These are phyloP conservation scores for Neofusicoccum laricinum DNA, from an alignment of 2,329 filamentous ascomycete genomes.

Conservation along the genomic window DNA sequence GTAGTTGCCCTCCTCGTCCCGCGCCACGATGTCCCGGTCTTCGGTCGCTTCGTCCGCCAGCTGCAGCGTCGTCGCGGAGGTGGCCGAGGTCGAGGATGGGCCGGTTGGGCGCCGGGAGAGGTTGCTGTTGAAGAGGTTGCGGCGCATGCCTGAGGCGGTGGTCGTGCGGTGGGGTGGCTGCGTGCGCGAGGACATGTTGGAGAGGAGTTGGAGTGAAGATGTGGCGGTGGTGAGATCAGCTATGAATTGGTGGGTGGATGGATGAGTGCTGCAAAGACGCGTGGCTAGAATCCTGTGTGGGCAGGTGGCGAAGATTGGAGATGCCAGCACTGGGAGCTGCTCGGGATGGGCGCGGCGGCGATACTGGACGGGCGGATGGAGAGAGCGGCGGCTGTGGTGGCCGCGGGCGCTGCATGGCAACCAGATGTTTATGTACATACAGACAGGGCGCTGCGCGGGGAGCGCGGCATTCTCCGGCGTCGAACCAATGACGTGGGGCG, in stretches of 20 bases:
- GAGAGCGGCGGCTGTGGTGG: slow-evolving; percentile 46
- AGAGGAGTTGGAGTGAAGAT: not conserved
- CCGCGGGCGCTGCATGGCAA: slow-evolving; percentile 44
- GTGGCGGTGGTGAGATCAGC: not conserved
- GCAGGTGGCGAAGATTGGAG: not conserved
- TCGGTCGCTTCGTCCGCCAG: slow-evolving; percentile 2
- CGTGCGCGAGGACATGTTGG: slow-evolving; percentile 14
- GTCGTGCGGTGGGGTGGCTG: slow-evolving; percentile 18
- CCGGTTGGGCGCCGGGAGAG: slow-evolving; percentile 20
- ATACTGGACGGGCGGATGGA: not conserved
- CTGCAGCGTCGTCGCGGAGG: slow-evolving; percentile 16
- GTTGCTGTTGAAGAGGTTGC: slow-evolving; percentile 27
- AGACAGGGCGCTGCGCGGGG: not conserved
- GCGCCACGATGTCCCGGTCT: slow-evolving; percentile 48
- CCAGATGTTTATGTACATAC: not conserved
- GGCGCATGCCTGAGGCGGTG: slow-evolving; percentile 19
- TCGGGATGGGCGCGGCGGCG: not conserved
- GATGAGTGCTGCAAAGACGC: not conserved
- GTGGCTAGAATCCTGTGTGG: not conserved
- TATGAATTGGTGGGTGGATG: not conserved
- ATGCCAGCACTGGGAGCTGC: no score
- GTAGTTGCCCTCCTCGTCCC: slow-evolving; percentile 45
- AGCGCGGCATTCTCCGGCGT: not conserved
- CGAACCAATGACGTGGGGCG: not conserved
- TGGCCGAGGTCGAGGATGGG: slow-evolving; percentile 17